Evolutionary conservation across 768 basidiomycete genomes (phyloP), one percentile per base, ranked within the genome.

Genomic region (Macrolepiota albuminosa): DNA sequence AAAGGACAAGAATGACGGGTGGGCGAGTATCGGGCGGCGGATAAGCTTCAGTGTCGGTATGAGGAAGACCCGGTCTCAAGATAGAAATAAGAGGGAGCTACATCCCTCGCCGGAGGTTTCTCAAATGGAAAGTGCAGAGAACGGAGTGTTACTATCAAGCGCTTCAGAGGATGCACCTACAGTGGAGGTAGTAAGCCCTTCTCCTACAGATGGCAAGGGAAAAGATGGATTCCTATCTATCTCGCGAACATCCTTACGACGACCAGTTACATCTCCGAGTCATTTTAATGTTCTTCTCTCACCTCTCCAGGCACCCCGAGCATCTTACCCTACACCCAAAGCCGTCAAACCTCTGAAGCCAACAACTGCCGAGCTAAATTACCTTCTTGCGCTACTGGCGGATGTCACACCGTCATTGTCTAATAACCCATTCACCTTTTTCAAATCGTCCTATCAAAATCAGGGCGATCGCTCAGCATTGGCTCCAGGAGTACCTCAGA

Each of bases 371-470:
- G 86, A 93, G 64, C 71, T 79, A 4, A 85, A 81, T 53, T 92
- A 91, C 69, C 76, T 92, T 14, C 83, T 85, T 21, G 80, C 79
- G 57, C 82, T 91, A 37, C 77, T 91, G 10, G 86, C 89, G 0
- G 88, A 91, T 58, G 76, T 86, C 21, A 75, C 80, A 34, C 72
- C 78, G 14, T 72, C 79, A 0, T 64, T 72, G 9, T 72, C 64
- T 4, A 37, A 37, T n/a, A 78, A 75, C 46, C 80, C 84, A 1
- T 83, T 87, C 59, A 73, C 78, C 3, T 71, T 85, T 37, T 78
- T 85, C 62, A 78, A 79, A 62, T 75, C 75, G 45, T 37, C 63
- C 18, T 54, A 56, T 40, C 54, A 60, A 9, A 61, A 55, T 36
- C 42, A 61, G 16, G 60, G 57, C 37, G 62, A 54, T 29, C 64